phyloP scores from a whole-genome alignment of 2,329 filamentous ascomycete species.

The Bipolaris cookei region DNA sequence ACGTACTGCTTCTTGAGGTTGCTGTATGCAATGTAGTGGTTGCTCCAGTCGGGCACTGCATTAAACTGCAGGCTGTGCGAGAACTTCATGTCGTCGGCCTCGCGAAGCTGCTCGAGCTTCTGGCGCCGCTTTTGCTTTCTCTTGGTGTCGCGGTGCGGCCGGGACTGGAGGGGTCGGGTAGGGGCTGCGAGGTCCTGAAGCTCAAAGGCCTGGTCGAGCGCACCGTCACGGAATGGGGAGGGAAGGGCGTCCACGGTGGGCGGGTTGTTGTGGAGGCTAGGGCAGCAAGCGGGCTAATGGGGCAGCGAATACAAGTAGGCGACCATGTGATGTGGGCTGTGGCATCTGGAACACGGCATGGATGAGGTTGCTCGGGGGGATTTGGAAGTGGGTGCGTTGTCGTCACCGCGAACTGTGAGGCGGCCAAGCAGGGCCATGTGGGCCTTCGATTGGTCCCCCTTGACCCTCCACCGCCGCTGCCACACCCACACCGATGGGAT shows the following conservation, averaged over 20 bases:
- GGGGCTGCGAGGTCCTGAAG: conserved; percentile 35
- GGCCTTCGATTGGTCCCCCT: conserved; percentile 14
- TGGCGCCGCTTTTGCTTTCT: conserved; percentile 58
- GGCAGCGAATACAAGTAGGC: neutral
- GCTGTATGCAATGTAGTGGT: conserved; percentile 96
- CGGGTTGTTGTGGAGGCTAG: conserved; percentile 10
- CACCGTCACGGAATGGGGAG: conserved; percentile 26
- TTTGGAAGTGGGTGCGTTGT: conserved; percentile 10
- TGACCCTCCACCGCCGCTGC: neutral
- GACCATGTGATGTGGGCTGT: conserved; percentile 12
- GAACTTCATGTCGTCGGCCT: conserved; percentile 96
- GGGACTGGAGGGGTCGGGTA: conserved; percentile 6
- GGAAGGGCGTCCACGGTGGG: conserved; percentile 36
- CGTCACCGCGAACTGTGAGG: conserved; percentile 11
- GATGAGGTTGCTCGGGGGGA: conserved; percentile 8
- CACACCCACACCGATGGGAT: neutral
- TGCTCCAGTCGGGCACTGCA: conserved; percentile 99
- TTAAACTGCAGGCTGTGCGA: conserved; percentile 99
- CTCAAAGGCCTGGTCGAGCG: conserved; percentile 37
- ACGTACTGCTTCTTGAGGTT: conserved; percentile 97
- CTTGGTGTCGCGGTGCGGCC: conserved; percentile 32
- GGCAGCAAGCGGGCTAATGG: conserved; percentile 5
- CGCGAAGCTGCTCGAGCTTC: conserved; percentile 74
- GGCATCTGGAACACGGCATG: conserved; percentile 16
- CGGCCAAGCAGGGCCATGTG: conserved; percentile 11